These are phyloP conservation scores for Polychaeton citri DNA, from an alignment of 2,329 filamentous ascomycete species.

Conservation along the genomic window DNA sequence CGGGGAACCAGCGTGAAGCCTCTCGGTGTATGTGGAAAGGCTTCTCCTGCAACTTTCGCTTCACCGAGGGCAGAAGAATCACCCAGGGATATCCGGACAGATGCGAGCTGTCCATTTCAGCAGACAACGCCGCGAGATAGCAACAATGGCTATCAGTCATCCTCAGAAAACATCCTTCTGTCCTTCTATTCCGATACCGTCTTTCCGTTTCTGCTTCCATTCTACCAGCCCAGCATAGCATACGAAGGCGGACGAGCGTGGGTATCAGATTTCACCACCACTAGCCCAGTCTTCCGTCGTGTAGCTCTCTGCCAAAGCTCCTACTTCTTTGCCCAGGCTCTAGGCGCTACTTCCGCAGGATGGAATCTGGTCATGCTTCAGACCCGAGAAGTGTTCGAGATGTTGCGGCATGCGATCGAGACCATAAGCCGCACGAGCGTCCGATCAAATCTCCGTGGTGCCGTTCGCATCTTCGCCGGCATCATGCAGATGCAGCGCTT, in stretches of 20 bases:
- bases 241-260: slow-evolving; percentile 44
- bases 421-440: background rate
- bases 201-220: slow-evolving; percentile 50
- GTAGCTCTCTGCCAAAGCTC: slow-evolving; percentile 42
- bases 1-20: too few species aligned
- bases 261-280: slow-evolving; percentile 44
- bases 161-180: slow-evolving; percentile 9
- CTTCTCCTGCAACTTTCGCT: too few species aligned
- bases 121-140: too few species aligned
- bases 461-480: slow-evolving; percentile 30
- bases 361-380: background rate
- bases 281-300: slow-evolving; percentile 46
- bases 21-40: too few species aligned
- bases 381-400: background rate
- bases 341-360: background rate
- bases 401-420: background rate
- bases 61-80: too few species aligned
- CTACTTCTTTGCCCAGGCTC: slow-evolving; percentile 32
- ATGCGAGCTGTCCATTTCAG: too few species aligned
- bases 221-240: slow-evolving; percentile 44
- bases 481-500: slow-evolving; percentile 43
- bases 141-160: too few species aligned
- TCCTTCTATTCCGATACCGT: slow-evolving; percentile 51
- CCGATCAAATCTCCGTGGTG: background rate
- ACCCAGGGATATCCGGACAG: too few species aligned